Evolutionary conservation across 139 green algal species (phyloP).

Genomic region (Volvox africanus): DNA sequence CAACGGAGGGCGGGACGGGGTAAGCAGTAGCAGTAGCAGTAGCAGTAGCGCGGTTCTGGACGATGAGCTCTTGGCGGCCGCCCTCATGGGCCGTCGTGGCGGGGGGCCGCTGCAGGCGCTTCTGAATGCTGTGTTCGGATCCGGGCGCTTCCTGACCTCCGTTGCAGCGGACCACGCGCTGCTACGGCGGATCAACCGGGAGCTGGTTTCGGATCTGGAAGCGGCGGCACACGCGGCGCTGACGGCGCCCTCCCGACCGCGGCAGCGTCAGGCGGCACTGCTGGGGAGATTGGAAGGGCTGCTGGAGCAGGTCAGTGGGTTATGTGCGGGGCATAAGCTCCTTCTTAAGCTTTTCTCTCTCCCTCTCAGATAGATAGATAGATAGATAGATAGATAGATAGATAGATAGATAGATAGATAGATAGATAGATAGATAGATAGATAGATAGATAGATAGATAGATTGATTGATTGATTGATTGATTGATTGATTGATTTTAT

Average conservation of each 20-base stretch:
- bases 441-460: too few species aligned
- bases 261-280: slow-evolving; percentile 33
- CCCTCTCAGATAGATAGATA: too few species aligned
- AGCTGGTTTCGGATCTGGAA: slow-evolving; percentile 24
- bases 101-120: not conserved
- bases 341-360: too few species aligned
- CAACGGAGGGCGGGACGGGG: not conserved
- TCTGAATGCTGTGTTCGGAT: slow-evolving; percentile 6
- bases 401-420: too few species aligned
- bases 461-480: too few species aligned
- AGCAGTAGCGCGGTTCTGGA: not conserved
- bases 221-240: slow-evolving; percentile 14
- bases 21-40: not conserved
- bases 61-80: not conserved
- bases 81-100: not conserved
- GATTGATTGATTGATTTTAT: too few species aligned
- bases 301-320: not conserved
- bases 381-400: too few species aligned
- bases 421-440: too few species aligned
- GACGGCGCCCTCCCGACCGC: slow-evolving; percentile 27
- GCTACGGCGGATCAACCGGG: not conserved
- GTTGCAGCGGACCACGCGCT: not conserved
- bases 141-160: not conserved
- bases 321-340: too few species aligned
- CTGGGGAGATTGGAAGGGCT: not conserved